phyloP scores from a whole-genome alignment of 768 basidiomycete species.

The Hydnomerulius pinastri region DNA sequence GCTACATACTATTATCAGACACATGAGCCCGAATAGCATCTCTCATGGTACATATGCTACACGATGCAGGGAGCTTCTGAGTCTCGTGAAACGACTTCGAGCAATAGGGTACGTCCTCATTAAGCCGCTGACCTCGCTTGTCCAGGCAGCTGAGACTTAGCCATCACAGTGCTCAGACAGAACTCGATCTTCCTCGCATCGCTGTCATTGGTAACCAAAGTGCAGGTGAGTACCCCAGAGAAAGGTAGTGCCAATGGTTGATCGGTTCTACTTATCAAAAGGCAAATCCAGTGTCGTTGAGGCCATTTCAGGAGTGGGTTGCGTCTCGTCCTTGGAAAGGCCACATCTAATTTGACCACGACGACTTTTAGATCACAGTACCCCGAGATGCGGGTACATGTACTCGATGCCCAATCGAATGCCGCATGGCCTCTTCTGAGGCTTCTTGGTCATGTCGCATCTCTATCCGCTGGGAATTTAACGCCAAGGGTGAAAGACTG shows the following conservation, averaged over 20 bases:
- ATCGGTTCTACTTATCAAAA: background rate
- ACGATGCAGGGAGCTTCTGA: no score
- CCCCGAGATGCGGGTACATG: slow-evolving; percentile 52
- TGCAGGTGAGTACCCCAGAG: slow-evolving; percentile 35
- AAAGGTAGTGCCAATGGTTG: slow-evolving; percentile 7
- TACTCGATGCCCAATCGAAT: slow-evolving; percentile 43
- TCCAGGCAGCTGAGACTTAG: no score
- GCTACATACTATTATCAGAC: no score
- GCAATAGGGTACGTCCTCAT: no score
- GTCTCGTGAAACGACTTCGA: no score
- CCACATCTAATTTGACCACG: background rate
- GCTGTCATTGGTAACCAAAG: slow-evolving; percentile 56
- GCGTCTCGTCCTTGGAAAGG: background rate
- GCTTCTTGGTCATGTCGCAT: slow-evolving; percentile 40
- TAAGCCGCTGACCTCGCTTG: no score
- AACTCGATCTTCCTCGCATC: slow-evolving; percentile 51
- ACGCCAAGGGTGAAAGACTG: slow-evolving; percentile 29
- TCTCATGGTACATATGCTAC: no score
- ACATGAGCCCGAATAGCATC: no score
- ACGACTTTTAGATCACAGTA: slow-evolving; percentile 40
- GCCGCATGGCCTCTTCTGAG: slow-evolving; percentile 28
- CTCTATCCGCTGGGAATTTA: slow-evolving; percentile 43
- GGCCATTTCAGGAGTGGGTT: slow-evolving; percentile 49
- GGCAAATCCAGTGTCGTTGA: slow-evolving; percentile 50
- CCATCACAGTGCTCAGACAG: slow-evolving; percentile 45